Base-by-base conservation (phyloP, 352 stramenopile genomes). In the Hyaloperonospora arabidopsidis region DNA sequence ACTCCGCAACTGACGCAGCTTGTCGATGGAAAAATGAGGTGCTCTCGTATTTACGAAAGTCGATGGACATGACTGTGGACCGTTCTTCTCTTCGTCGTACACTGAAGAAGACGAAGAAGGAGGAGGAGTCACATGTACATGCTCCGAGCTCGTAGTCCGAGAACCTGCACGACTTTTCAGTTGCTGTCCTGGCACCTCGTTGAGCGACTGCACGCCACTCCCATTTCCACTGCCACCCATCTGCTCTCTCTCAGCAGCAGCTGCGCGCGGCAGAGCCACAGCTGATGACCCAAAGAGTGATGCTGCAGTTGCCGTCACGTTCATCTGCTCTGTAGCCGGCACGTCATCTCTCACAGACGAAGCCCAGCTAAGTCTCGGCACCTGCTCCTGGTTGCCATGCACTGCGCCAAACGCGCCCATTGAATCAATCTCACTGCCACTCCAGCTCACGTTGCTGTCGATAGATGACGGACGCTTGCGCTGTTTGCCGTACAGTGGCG, bases 161-260 rank as follows among this genome's bases (percentile, higher is more conserved):
- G 66, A 59, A 23, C 52, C 61, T 1, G 61, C 65, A 15, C 50
- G 51, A 44, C 53, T 51, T 45, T 62, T 63, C 54, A 60, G 35
- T 32, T 84, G 74, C 5, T 84, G 74, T 5, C 54, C 48, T 0
- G 76, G 78, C 13, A 84, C 44, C 22, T 74, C 80, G 47, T 85
- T 90, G 2, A 74, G 80, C 5, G 72, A 65, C 17, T 71, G 57
- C 8, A 82, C 69, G 40, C 28, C 21, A 10, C 44, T 40, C 36
- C 13, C 44, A 49, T 13, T 41, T 35, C 55, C 39, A 15, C n/a
- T 49, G 40, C 17, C 13, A 56, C 21, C 1, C 11, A 21, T 22
- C 45, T 49, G 46, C 11, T 57, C 61, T 5, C 40, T 41, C 14
- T 54, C 15, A 45, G 10, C 45, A 18, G 15, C 18, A 54, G 28